Conservation (phyloP, 129 eudicot species). For the carrot (Daucus carota) region DH1_v3.0 NC_030381.2:48604501-48605000, state of each 20-base stretch:
- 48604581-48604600: constrained; percentile 82
- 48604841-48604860: not conserved
- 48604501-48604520: not conserved
- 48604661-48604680: constrained; percentile 5
- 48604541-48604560: not conserved
- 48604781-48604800: not conserved
- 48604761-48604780: no score
- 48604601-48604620: constrained; percentile 81
- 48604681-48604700: not conserved
- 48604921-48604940: not conserved
- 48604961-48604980: not conserved
- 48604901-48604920: not conserved
- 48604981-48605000: constrained; percentile 77
- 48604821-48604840: not conserved
- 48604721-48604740: not conserved
- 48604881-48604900: not conserved
- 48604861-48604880: not conserved
- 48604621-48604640: constrained; percentile 59
- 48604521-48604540: not conserved
- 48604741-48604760: no score
- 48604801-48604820: not conserved
- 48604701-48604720: not conserved
- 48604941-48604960: not conserved
- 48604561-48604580: constrained; percentile 36
- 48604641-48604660: constrained; percentile 92